phyloP scores from a whole-genome alignment of 1,139 yeast genomes.

The Groenewaldozyma auringiensis region DNA sequence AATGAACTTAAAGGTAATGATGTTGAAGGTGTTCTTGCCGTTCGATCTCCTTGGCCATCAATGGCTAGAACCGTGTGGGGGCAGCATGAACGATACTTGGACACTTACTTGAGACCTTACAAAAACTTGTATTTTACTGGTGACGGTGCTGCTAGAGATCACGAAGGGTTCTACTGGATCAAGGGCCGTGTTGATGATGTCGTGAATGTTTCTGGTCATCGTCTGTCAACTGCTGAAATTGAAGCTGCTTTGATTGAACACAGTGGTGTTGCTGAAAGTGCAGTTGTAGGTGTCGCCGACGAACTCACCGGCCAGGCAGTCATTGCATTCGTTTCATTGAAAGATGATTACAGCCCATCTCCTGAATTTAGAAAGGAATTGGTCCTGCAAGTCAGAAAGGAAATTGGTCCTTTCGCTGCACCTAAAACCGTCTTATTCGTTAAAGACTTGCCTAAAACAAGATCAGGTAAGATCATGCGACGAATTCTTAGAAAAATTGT shows the following conservation, averaged over 20 bases:
- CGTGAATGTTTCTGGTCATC: constrained; percentile 93
- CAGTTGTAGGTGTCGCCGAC: constrained; percentile 90
- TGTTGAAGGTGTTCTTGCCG: constrained; percentile 91
- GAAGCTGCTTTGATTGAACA: constrained; percentile 85
- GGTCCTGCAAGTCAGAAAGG: constrained; percentile 78
- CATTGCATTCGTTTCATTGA: constrained; percentile 83
- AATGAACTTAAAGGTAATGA: constrained; percentile 77
- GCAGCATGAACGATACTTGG: constrained; percentile 81
- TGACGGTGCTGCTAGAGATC: constrained; percentile 97
- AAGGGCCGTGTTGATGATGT: constrained; percentile 98
- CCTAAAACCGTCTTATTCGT: constrained; percentile 86
- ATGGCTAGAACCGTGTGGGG: constrained; percentile 96
- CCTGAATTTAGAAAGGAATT: constrained; percentile 54
- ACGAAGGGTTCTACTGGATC: constrained; percentile 96
- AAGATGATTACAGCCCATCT: constrained; percentile 48
- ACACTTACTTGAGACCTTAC: constrained; percentile 89
- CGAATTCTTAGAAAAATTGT: constrained; percentile 89
- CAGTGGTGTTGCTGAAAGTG: constrained; percentile 76
- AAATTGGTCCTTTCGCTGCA: constrained; percentile 97
- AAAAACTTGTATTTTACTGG: constrained; percentile 97
- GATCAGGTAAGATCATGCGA: constrained; percentile 98
- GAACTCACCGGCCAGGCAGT: constrained; percentile 98
- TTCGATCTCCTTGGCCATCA: constrained; percentile 89
- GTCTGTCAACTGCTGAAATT: constrained; percentile 93
- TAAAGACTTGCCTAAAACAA: constrained; percentile 88